These are phyloP conservation scores for Draba incana DNA, from an alignment of 345 rosid genomes.

Conservation along the genomic window DNA sequence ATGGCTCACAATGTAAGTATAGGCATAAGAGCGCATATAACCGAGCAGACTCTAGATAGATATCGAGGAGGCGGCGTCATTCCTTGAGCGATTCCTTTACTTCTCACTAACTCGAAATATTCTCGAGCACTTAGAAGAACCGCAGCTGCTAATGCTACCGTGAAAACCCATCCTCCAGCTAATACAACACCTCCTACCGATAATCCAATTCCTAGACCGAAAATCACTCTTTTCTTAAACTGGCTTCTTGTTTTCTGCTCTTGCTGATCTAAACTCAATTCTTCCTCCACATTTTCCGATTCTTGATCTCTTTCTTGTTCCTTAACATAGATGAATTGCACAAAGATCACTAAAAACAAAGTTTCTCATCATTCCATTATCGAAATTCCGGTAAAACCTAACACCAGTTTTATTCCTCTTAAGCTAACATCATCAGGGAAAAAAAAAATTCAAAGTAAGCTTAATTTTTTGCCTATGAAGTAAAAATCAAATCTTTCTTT, in stretches of 20 bases:
- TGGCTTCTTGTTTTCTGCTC: constrained; percentile 56
- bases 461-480: not conserved
- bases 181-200: constrained; percentile 80
- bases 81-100: constrained; percentile 83
- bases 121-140: constrained; percentile 83
- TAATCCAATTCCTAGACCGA: constrained; percentile 79
- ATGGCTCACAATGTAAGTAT: constrained; percentile 70
- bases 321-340: constrained; percentile 47
- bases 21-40: constrained; percentile 86
- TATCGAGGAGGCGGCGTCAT: constrained; percentile 98
- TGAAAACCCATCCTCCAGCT: constrained; percentile 91
- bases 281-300: constrained; percentile 37
- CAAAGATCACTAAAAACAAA: not conserved
- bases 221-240: constrained; percentile 63
- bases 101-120: constrained; percentile 86
- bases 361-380: constrained; percentile 7
- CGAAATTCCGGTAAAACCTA: not conserved
- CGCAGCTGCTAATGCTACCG: constrained; percentile 61
- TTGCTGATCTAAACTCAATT: constrained; percentile 43
- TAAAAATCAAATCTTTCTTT: not conserved
- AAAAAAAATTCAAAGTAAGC: not conserved
- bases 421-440: not conserved
- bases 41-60: constrained; percentile 88
- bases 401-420: not conserved
- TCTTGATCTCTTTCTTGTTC: constrained; percentile 46